phyloP scores from a whole-genome alignment of 1,139 yeast genomes.

The Suhomyces guaymorum region DNA sequence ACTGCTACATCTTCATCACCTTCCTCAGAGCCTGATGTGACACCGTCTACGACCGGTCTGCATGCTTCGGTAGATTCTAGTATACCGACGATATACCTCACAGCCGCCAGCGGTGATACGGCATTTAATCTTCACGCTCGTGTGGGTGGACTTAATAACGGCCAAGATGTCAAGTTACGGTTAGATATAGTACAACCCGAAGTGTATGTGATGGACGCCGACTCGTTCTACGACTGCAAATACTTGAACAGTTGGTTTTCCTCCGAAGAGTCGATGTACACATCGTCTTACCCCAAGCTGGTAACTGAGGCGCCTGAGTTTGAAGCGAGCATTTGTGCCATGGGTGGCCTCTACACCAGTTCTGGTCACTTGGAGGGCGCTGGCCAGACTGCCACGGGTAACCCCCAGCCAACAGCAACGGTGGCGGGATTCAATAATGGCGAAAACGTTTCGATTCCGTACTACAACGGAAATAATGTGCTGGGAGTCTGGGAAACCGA shows the following conservation, averaged over 20 bases:
- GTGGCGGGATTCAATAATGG: slow-evolving; percentile 16
- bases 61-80: not conserved
- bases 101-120: slow-evolving; percentile 6
- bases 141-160: slow-evolving; percentile 6
- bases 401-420: slow-evolving; percentile 9
- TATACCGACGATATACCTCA: slow-evolving; percentile 6
- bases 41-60: not conserved
- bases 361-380: too few species aligned
- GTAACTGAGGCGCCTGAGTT: slow-evolving; percentile 24
- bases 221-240: slow-evolving; percentile 26
- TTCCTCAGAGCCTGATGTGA: not conserved
- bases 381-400: slow-evolving; percentile 7
- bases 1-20: not conserved
- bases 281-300: slow-evolving; percentile 18
- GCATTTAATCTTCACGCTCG: slow-evolving; percentile 10
- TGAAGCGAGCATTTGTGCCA: slow-evolving; percentile 30
- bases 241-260: slow-evolving; percentile 24
- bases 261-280: slow-evolving; percentile 13
- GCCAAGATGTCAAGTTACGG: slow-evolving; percentile 23
- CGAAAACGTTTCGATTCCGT: slow-evolving; percentile 26
- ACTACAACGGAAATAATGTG: slow-evolving; percentile 29
- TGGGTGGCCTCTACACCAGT: slow-evolving; percentile 25
- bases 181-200: slow-evolving; percentile 40
- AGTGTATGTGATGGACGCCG: slow-evolving; percentile 37
- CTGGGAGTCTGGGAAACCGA: slow-evolving; percentile 21